Percentiles rank a stretch among this genome's conserved stretches.
Evolutionary conservation across 768 basidiomycete species (phyloP).

Genomic region (Chiua virens): DNA sequence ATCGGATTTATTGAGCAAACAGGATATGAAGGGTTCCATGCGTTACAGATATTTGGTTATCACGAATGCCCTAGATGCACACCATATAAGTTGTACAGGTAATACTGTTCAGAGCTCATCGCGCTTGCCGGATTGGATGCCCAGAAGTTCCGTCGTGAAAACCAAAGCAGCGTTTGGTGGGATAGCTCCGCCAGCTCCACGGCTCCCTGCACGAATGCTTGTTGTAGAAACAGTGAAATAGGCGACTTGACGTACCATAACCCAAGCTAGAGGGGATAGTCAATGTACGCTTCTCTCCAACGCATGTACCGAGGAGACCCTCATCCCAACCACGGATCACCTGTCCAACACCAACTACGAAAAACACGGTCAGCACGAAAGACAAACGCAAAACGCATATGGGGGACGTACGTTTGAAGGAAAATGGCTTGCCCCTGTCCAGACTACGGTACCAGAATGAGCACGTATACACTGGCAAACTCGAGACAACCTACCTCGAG

Average conservation of each 20-base stretch:
- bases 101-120: constrained; percentile 52
- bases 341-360: constrained; percentile 71
- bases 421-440: constrained; percentile 74
- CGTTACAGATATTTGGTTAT: background rate
- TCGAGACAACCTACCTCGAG: constrained; percentile 57
- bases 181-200: constrained; percentile 76
- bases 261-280: constrained; percentile 80
- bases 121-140: constrained; percentile 47
- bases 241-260: constrained; percentile 62
- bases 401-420: constrained; percentile 66
- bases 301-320: constrained; percentile 81
- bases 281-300: constrained; percentile 83
- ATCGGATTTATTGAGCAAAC: too few relatives aligned
- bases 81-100: background rate
- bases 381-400: background rate
- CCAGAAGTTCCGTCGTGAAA: constrained; percentile 85
- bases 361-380: constrained; percentile 1
- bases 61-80: background rate
- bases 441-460: constrained; percentile 38
- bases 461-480: background rate
- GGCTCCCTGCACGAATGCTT: constrained; percentile 48
- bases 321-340: constrained; percentile 88
- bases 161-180: constrained; percentile 78
- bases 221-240: background rate
- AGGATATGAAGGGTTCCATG: too few relatives aligned